phyloP scores from a whole-genome alignment of 768 basidiomycete genomes.

The Lyophyllum decastes region DNA sequence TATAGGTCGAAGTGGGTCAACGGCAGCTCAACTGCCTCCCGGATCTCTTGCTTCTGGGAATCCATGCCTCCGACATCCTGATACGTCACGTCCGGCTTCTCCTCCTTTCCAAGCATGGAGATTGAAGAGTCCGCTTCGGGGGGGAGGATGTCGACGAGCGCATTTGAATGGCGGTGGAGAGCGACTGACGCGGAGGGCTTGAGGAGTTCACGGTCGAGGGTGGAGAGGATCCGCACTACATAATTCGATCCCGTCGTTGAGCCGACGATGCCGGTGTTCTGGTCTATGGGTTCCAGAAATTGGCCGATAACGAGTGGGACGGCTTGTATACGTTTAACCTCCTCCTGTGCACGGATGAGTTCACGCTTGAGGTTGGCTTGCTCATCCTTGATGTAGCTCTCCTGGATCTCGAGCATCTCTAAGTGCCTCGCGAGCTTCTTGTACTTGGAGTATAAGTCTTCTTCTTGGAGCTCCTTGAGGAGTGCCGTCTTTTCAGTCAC shows the following conservation, averaged over 20 bases:
- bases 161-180: constrained; percentile 98
- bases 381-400: constrained; percentile 99
- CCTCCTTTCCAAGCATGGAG: constrained; percentile 90
- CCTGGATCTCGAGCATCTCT: constrained; percentile 92
- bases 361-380: constrained; percentile 97
- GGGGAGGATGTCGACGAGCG: constrained; percentile 96
- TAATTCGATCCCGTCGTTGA: constrained; percentile 98
- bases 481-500: constrained; percentile 88
- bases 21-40: constrained; percentile 97
- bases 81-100: constrained; percentile 94
- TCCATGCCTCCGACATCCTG: constrained; percentile 97
- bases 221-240: constrained; percentile 95
- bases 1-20: constrained; percentile 97
- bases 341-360: constrained; percentile 97
- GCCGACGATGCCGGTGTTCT: constrained; percentile 94
- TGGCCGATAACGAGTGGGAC: constrained; percentile 99
- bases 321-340: constrained; percentile 98
- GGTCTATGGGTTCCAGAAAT: constrained; percentile 98
- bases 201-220: constrained; percentile 93
- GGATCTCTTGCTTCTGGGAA: constrained; percentile 96
- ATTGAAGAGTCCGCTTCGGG: constrained; percentile 99
- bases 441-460: constrained; percentile 97
- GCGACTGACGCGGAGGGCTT: constrained; percentile 98
- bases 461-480: constrained; percentile 82
- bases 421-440: constrained; percentile 94